Evolutionary conservation across 1,139 yeast genomes (phyloP).

Genomic region (Geotrichum europaeum): DNA sequence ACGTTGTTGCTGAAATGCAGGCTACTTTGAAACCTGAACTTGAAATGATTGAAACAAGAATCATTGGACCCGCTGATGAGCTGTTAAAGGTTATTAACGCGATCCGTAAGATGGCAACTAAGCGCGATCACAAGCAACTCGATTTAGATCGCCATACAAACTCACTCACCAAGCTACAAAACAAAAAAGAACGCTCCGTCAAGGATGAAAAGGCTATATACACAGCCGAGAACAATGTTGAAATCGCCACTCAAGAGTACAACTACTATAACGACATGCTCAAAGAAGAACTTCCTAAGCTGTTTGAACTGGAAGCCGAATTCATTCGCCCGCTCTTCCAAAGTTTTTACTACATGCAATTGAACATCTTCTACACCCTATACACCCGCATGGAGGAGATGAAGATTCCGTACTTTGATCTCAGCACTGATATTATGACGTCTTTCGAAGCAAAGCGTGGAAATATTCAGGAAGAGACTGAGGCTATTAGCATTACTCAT

Average conservation of each 20-base stretch:
- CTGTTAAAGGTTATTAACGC: conserved; percentile 70
- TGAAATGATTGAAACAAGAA: conserved; percentile 83
- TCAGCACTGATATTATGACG: conserved; percentile 70
- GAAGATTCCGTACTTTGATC: conserved; percentile 93
- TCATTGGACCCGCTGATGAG: conserved; percentile 90
- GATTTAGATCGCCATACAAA: conserved; percentile 85
- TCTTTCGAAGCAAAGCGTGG: conserved; percentile 80
- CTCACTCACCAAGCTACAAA: conserved; percentile 63
- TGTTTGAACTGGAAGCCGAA: conserved; percentile 83
- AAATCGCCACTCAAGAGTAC: conserved; percentile 89
- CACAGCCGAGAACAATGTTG: conserved; percentile 81
- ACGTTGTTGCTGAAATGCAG: conserved; percentile 78
- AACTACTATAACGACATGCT: conserved; percentile 93
- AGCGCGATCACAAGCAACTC: conserved; percentile 91
- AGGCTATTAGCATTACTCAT: conserved; percentile 78
- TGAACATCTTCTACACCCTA: conserved; percentile 89
- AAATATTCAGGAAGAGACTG: conserved; percentile 81
- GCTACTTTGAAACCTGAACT: conserved; percentile 85
- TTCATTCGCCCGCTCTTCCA: conserved; percentile 91
- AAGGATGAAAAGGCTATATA: conserved; percentile 91
- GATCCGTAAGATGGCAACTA: conserved; percentile 88
- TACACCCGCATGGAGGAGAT: conserved; percentile 89
- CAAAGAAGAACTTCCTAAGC: conserved; percentile 78
- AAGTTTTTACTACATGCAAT: conserved; percentile 93
- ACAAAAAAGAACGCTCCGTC: conserved; percentile 71